These are phyloP conservation scores for Colletotrichum echinochloae DNA, from an alignment of 2,329 filamentous ascomycete species.

Conservation along the genomic window DNA sequence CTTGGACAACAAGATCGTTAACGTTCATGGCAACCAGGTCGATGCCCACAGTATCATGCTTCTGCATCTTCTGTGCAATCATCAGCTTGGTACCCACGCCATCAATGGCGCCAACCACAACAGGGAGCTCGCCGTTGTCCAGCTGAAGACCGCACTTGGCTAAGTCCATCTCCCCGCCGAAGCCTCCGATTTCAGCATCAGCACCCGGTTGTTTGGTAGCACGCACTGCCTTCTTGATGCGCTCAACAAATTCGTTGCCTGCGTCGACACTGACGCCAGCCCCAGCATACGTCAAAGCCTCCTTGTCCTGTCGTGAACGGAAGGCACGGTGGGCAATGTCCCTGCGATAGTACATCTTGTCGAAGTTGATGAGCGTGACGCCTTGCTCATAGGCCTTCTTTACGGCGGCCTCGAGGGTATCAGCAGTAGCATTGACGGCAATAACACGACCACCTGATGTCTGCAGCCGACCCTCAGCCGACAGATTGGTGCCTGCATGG, in stretches of 20 bases:
- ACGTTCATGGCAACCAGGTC: constrained; percentile 99
- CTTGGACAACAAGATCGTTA: constrained; percentile 96
- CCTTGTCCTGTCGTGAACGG: constrained; percentile 56
- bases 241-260: constrained; percentile 90
- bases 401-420: constrained; percentile 80
- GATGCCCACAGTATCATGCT: constrained; percentile 95
- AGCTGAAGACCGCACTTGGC: constrained; percentile 66
- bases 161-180: constrained; percentile 88
- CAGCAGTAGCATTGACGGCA: constrained; percentile 77
- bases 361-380: constrained; percentile 75
- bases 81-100: constrained; percentile 97
- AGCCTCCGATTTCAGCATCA: constrained; percentile 94
- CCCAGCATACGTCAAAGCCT: constrained; percentile 86
- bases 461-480: constrained; percentile 66
- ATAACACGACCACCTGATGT: constrained; percentile 88
- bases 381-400: constrained; percentile 83
- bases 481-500: constrained; percentile 82
- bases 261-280: constrained; percentile 95
- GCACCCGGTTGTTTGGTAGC: constrained; percentile 88
- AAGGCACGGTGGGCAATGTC: constrained; percentile 86
- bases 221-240: constrained; percentile 90
- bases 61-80: constrained; percentile 89
- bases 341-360: constrained; percentile 85
- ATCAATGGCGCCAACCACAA: constrained; percentile 94
- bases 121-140: constrained; percentile 69